Percentiles rank a stretch among this genome's conserved stretches.
Evolutionary conservation across 2,329 filamentous ascomycete species (phyloP).

Genomic region (Colletotrichum brevisporum): DNA sequence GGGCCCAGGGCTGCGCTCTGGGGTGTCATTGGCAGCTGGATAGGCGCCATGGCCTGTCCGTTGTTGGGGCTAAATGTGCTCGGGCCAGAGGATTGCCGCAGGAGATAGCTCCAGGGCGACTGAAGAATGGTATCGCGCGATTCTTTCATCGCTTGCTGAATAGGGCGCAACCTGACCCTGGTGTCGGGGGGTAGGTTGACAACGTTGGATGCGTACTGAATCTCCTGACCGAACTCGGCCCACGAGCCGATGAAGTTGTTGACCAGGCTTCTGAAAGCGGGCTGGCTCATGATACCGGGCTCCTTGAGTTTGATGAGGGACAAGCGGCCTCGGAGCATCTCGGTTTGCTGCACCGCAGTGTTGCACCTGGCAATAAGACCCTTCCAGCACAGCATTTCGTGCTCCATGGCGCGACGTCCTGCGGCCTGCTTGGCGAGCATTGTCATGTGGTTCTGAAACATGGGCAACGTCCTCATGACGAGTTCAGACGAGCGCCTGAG

Average conservation of each 20-base stretch:
- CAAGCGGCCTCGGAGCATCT: conserved; percentile 79
- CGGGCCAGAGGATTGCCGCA: conserved; percentile 46
- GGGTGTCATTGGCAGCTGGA: conserved; percentile 82
- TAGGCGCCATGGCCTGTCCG: conserved; percentile 49
- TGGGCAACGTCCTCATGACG: conserved; percentile 79
- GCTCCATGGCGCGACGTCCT: conserved; percentile 70
- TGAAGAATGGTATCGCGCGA: conserved; percentile 78
- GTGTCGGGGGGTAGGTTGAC: conserved; percentile 75
- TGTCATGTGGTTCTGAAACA: conserved; percentile 76
- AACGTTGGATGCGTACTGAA: conserved; percentile 68
- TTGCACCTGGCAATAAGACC: conserved; percentile 80
- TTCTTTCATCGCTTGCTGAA: conserved; percentile 88
- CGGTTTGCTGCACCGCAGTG: conserved; percentile 79
- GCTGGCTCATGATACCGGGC: conserved; percentile 77
- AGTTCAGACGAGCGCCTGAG: conserved; percentile 81
- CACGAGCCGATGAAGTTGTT: conserved; percentile 81
- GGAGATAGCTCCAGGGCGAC: conserved; percentile 69
- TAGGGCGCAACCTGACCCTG: conserved; percentile 80
- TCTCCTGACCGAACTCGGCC: conserved; percentile 73
- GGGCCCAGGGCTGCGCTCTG: conserved; percentile 91
- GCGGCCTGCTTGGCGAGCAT: conserved; percentile 75
- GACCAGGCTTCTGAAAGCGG: conserved; percentile 77
- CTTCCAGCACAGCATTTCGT: conserved; percentile 76
- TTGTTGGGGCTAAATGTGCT: conserved; percentile 42
- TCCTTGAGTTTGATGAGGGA: conserved; percentile 89